Base-by-base conservation (phyloP, 306 rosid genomes). In the Vicia sativa region DNA sequence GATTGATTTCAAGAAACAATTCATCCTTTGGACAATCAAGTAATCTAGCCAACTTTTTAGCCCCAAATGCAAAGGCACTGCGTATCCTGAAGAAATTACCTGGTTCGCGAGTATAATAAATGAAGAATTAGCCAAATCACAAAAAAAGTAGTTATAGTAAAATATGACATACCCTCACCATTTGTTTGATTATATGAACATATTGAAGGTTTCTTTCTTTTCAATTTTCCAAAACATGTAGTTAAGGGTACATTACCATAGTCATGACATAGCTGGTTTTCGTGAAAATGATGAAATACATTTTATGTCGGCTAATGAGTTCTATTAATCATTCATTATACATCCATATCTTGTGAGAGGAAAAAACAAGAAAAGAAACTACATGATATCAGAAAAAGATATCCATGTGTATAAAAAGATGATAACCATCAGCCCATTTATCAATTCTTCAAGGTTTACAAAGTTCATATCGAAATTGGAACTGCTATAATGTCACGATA, bases 11-110 rank as follows among this genome's bases (percentile, higher is more conserved):
- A 16, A 62, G 74, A 77, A 54, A 59, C 60, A 91, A 73, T 13
- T 88, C 92, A 45, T 88, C 95, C 67, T 87, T 78, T 14, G 95
- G 89, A 81, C 99, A 95, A 63, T 95, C 96, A 67, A 87, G 91
- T 77, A 95, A 81, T 52, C 92, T 82, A 58, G 96, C 95, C 78
- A 95, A 85, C 76, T 78, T 76, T 78, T 87, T 90, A 71, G 96
- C 92, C 71, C 99, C 99, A 83, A 88, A 95, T 10, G 92, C 86
- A 80, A 95, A 91, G 68, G 99, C 99, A 81, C 99, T 95, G 78
- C 99, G 96, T 67, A 95, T 95, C 80, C 99, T 82, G 82, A 84
- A 95, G 84, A 95, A 95, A 80, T 95, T 95, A 71, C 99, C 99
- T 95, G 88, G 74, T 79, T 71, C 68, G 72, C 58, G 23, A 12